phyloP scores from a whole-genome alignment of 352 stramenopile species.

The Heterotrichella gracilis region DNA sequence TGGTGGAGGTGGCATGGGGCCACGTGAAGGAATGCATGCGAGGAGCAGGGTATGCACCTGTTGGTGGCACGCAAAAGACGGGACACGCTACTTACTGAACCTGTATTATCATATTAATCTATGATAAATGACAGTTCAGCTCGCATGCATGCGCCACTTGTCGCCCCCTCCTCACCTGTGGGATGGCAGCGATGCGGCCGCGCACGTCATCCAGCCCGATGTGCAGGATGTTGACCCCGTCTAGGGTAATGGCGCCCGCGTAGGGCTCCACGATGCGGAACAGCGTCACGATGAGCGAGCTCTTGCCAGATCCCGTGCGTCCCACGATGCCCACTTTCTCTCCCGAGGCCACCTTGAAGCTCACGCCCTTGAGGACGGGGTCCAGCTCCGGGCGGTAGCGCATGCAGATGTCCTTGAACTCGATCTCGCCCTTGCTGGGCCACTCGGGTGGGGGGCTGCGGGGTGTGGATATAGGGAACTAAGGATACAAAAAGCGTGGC shows the following conservation, averaged over 20 bases:
- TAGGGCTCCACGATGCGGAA: constrained; percentile 32
- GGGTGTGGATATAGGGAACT: too few relatives aligned
- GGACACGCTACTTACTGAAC: too few relatives aligned
- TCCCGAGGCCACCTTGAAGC: constrained; percentile 19
- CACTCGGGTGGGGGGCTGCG: constrained; percentile 11
- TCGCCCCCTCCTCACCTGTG: constrained; percentile 31
- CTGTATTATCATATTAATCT: too few relatives aligned
- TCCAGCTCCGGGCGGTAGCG: constrained; percentile 39
- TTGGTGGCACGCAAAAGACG: constrained; percentile 33
- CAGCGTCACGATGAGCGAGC: constrained; percentile 34
- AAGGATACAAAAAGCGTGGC: too few relatives aligned
- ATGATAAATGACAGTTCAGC: too few relatives aligned
- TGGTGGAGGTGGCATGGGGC: too few relatives aligned
- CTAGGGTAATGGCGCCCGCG: constrained; percentile 26
- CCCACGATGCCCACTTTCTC: constrained; percentile 56
- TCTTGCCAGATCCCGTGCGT: constrained; percentile 44
- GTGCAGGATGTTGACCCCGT: constrained; percentile 29
- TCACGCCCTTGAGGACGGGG: constrained; percentile 31
- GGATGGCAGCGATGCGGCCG: constrained; percentile 28
- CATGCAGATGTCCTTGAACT: constrained; percentile 48
- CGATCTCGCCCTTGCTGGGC: constrained; percentile 27
- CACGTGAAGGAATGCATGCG: constrained; percentile 30
- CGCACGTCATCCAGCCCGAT: constrained; percentile 27
- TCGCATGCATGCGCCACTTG: too few relatives aligned
- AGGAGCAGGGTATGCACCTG: constrained; percentile 36